These are phyloP conservation scores for Phytophthora europaea DNA, from an alignment of 352 stramenopile genomes.

Conservation along the genomic window DNA sequence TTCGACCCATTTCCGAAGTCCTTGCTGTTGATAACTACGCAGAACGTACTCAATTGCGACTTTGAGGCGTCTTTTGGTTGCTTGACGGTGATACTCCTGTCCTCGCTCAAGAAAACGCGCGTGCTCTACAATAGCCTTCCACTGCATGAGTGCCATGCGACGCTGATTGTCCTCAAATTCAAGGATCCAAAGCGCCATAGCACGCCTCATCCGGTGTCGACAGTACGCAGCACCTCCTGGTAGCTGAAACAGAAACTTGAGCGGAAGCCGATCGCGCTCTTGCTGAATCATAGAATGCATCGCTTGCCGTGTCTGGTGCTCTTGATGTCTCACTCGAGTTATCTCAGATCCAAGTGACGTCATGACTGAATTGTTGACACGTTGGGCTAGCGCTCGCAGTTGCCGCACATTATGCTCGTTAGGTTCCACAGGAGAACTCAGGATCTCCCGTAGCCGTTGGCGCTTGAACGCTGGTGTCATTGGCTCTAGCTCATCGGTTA, in stretches of 20 bases:
- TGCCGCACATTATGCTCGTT: constrained; percentile 52
- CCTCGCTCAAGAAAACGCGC: constrained; percentile 64
- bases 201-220: constrained; percentile 71
- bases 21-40: constrained; percentile 71
- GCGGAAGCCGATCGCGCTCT: constrained; percentile 68
- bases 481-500: constrained; percentile 10
- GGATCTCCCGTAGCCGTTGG: constrained; percentile 67
- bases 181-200: constrained; percentile 76
- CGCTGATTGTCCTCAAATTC: constrained; percentile 83
- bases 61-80: constrained; percentile 63
- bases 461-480: constrained; percentile 67
- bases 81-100: constrained; percentile 69
- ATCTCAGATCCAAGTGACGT: constrained; percentile 54
- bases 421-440: constrained; percentile 69
- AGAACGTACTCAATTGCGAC: constrained; percentile 80
- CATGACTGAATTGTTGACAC: constrained; percentile 64
- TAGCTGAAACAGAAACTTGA: constrained; percentile 87
- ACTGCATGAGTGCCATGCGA: constrained; percentile 80
- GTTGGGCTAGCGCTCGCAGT: constrained; percentile 50
- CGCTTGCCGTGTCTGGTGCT: constrained; percentile 48
- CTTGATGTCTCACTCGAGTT: constrained; percentile 46
- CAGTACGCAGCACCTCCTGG: constrained; percentile 82
- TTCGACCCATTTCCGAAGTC: constrained; percentile 64
- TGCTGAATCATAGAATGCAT: constrained; percentile 65
- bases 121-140: constrained; percentile 83